These are phyloP conservation scores for Malus hybrid DNA, from an alignment of 331 rosid species.

Conservation along the genomic window DNA sequence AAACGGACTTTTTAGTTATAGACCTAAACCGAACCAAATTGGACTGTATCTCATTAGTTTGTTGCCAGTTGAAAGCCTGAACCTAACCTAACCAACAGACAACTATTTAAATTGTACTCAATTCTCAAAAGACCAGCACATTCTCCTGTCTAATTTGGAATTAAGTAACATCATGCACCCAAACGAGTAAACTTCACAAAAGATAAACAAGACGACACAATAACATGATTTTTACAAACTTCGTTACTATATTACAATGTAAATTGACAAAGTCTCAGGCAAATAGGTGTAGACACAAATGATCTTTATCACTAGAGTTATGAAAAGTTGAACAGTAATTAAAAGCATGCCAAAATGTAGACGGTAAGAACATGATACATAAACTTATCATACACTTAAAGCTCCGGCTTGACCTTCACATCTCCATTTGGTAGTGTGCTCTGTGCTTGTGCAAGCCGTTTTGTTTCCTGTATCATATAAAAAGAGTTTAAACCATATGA, in stretches of 20 bases:
- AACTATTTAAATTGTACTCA: not conserved
- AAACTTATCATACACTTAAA: constrained; percentile 15
- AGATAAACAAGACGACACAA: not conserved
- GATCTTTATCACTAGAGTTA: no score
- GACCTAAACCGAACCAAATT: not conserved
- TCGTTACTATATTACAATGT: not conserved
- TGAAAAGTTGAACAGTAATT: not conserved
- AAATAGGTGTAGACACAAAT: no score
- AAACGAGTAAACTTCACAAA: not conserved
- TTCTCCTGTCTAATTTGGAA: not conserved
- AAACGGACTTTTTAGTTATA: not conserved
- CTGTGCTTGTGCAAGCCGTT: constrained; percentile 73
- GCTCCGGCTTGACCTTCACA: constrained; percentile 66
- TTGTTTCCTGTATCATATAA: constrained; percentile 51
- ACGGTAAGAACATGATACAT: constrained; percentile 13
- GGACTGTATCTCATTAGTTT: not conserved
- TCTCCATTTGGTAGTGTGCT: constrained; percentile 77
- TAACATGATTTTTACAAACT: not conserved
- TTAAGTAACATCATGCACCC: not conserved
- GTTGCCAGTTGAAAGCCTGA: not conserved
- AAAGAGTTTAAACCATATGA: constrained; percentile 2
- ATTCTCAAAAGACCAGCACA: not conserved
- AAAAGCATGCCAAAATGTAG: not conserved
- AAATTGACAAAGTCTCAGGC: no score
- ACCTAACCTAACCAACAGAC: not conserved